Evolutionary conservation across 139 green algal genomes (phyloP), one percentile per base, ranked within the genome.

Genomic region (Chlamydomonas sphaeroides): DNA sequence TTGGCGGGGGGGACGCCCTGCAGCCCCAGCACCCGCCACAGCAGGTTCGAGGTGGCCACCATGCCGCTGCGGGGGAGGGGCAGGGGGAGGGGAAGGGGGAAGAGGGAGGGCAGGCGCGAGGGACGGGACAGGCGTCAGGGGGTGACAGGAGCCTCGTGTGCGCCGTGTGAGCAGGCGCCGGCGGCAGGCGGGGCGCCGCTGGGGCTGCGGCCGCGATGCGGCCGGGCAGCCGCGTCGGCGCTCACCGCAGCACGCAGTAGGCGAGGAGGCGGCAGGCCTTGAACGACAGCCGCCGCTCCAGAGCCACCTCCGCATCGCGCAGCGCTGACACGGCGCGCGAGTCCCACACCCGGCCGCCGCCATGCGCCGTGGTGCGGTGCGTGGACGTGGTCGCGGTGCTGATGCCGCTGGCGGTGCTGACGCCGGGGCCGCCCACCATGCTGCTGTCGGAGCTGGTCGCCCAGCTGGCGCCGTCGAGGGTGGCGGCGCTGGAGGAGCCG

Each of bases 221-320:
- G 17, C 56, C 56, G 14, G 28, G 41, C 42, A 61, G 28, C 20
- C 20, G 15, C 21, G 11, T 30, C 53, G 23, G 68, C 41, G 71
- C 75, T 15, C 63, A 82, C 75, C 75, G 75, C 14, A n/a, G 14
- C 0, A 82, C 62, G 62, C 61, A 65, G 45, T 73, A 82, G 23
- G 75, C 61, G 23, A 82, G 75, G 61, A 82, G 59, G 30, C 75
- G 39, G 35, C 62, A 72, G 0, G 62, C 61, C 59, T 82, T 82
- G 41, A 49, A 72, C 30, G 59, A 82, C 62, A 82, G 61, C 42
- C 75, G 61, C 65, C 35, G 75, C 42, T 72, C 42, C 61, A 82
- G 63, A 10, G 30, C 35, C 6, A 28, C 21, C 7, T 72, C 32
- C 0, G 62, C 62, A 0, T 72, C 59, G 0, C 42, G 75, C 20